Evolutionary conservation across 495 filamentous ascomycete species (phyloP).

Genomic region (Pyronema domesticum): DNA sequence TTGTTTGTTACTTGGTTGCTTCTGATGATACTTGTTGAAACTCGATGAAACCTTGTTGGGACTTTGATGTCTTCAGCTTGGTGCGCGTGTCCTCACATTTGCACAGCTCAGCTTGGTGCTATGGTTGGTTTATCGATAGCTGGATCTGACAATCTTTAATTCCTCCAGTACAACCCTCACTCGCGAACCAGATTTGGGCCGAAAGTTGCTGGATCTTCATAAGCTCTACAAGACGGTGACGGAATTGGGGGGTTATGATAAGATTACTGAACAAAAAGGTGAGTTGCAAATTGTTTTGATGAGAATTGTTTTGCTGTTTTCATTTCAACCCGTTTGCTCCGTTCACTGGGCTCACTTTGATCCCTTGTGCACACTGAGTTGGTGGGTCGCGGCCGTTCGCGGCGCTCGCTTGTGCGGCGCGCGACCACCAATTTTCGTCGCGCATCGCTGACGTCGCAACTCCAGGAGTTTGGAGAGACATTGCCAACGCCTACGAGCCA

Average conservation of each 20-base stretch:
- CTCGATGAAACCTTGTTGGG: too few species aligned
- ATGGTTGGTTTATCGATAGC: not conserved
- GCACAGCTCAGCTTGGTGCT: not conserved
- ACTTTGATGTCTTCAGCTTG: not conserved
- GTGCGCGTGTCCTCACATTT: not conserved
- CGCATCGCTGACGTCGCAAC: not conserved
- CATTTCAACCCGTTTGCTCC: not conserved
- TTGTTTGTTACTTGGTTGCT: conserved; percentile 7
- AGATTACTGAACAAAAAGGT: conserved; percentile 54
- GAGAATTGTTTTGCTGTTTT: not conserved
- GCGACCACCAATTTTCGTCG: not conserved
- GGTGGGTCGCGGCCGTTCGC: not conserved
- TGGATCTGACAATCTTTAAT: not conserved
- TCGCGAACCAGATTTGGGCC: conserved; percentile 53
- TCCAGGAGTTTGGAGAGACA: conserved; percentile 48
- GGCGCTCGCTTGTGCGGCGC: not conserved
- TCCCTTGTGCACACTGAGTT: too few species aligned
- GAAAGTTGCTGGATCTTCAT: conserved; percentile 48
- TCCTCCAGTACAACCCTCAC: conserved; percentile 44
- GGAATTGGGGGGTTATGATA: conserved; percentile 61
- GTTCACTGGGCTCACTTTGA: not conserved
- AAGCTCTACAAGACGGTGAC: conserved; percentile 53
- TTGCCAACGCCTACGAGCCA: conserved; percentile 47
- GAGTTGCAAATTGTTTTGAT: not conserved
- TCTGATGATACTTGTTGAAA: too few species aligned